Evolutionary conservation across 768 basidiomycete genomes (phyloP).

Genomic region (Russula sp.): DNA sequence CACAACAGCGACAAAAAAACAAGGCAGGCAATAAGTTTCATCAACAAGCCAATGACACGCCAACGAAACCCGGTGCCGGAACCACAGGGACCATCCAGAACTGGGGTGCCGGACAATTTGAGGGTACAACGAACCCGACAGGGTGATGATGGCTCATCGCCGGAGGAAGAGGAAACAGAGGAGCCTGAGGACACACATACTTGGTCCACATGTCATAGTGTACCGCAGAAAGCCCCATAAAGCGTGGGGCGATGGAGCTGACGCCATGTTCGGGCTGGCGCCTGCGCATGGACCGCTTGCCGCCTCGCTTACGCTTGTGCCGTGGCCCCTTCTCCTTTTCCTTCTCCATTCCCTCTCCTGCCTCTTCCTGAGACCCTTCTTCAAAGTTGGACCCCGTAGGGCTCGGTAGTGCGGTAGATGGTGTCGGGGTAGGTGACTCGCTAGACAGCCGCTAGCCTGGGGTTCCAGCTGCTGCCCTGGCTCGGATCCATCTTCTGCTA

Average conservation of each 20-base stretch:
- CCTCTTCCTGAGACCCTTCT: background rate
- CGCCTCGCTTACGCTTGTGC: background rate
- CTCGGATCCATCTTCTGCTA: background rate
- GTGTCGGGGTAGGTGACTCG: background rate
- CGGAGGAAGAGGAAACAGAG: no score
- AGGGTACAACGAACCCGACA: no score
- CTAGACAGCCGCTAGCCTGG: background rate
- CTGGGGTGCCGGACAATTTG: no score
- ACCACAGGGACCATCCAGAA: no score
- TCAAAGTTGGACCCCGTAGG: background rate
- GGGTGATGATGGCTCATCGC: no score
- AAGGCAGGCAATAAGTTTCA: no score
- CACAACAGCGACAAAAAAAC: no score
- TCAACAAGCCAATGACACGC: no score
- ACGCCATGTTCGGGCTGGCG: background rate
- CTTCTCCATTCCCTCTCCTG: background rate
- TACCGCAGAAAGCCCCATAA: background rate
- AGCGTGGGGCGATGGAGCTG: constrained; percentile 14
- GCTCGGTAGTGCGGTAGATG: background rate
- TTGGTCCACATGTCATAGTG: background rate
- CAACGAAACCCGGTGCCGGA: no score
- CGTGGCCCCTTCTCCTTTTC: no score
- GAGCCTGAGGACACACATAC: background rate
- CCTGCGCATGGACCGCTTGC: background rate
- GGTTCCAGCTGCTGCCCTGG: background rate